Evolutionary conservation across 805 yeast species (phyloP).

Genomic region (Cyberlindnera lachancei): DNA sequence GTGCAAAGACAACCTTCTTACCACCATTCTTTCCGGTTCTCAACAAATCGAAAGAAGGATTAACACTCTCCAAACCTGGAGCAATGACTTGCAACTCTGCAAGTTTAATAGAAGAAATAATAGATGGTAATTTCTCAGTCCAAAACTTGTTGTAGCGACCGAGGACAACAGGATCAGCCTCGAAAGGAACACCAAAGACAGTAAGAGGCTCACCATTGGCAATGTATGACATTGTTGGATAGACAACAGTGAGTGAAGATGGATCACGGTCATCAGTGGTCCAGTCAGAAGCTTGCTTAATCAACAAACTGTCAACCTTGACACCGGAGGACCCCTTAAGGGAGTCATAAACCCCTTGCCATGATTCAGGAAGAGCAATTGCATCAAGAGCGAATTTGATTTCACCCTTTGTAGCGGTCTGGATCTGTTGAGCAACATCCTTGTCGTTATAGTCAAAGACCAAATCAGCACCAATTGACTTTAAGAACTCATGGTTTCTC

Average conservation of each 20-base stretch:
- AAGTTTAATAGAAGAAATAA: slow-evolving; percentile 23
- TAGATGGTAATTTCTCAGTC: slow-evolving; percentile 21
- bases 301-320: slow-evolving; percentile 29
- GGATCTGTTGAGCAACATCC: slow-evolving; percentile 38
- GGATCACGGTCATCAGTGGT: slow-evolving; percentile 24
- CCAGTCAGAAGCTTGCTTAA: slow-evolving; percentile 20
- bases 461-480: slow-evolving; percentile 42
- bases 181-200: slow-evolving; percentile 24
- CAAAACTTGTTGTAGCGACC: slow-evolving; percentile 20
- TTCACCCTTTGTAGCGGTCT: slow-evolving; percentile 23
- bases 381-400: slow-evolving; percentile 28
- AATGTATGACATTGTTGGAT: slow-evolving; percentile 31
- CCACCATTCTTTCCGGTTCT: slow-evolving; percentile 33
- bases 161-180: slow-evolving; percentile 23
- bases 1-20: slow-evolving; percentile 34
- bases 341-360: slow-evolving; percentile 27
- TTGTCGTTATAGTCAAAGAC: slow-evolving; percentile 43
- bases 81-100: slow-evolving; percentile 26
- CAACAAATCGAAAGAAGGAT: slow-evolving; percentile 32
- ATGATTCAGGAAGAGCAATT: slow-evolving; percentile 25
- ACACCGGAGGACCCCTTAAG: slow-evolving; percentile 27
- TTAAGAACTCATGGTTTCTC: slow-evolving; percentile 35
- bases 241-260: slow-evolving; percentile 26
- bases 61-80: slow-evolving; percentile 26
- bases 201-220: slow-evolving; percentile 29